Evolutionary conservation across 2,329 filamentous ascomycete species (phyloP), one percentile per base, ranked within the genome.

Genomic region (Proliferodiscus dingleyae): DNA sequence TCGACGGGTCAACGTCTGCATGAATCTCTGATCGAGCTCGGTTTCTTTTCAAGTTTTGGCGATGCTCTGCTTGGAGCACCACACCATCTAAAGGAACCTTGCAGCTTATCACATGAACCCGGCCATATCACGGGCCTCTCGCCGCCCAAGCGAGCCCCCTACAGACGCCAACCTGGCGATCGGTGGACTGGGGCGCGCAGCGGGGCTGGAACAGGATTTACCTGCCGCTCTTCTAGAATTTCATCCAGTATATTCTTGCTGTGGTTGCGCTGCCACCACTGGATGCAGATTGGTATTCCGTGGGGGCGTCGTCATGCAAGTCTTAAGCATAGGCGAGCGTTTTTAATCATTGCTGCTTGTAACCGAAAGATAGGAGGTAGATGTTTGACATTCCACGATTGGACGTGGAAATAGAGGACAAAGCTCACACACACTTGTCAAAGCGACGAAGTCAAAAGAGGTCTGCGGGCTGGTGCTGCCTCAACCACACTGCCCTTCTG

Each of bases 121-220:
- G 54, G 55, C 43, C 47, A 53, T 56, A 58, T 48, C 56, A 61
- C 57, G 57, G 58, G 51, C 57, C 57, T 57, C 49, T 46, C 43
- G 50, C 52, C 48, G 46, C 54, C 50, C 44, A 59, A 60, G 57
- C 58, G 55, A 61, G 53, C 44, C 49, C 50, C 47, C 46, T 52
- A 54, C 49, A 56, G 51, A 55, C 54, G 52, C 51, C 48, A 51
- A 57, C 49, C 38, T 49, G 57, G 46, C 53, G 58, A 61, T 61
- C 56, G 47, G 46, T 57, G 47, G 43, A 5, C 19, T 37, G 15
- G 47, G 49, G 41, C 43, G 52, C 49, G 54, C 51, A 51, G 43
- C 45, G 34, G 33, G 37, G 41, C 40, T 42, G 39, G 43, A 46
- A 42, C 38, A 49, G 32, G 43, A 50, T 45, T 51, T 39, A 50